Base-by-base conservation (phyloP, 2,329 filamentous ascomycete genomes). In the Cladosporium cucumerinum region DNA sequence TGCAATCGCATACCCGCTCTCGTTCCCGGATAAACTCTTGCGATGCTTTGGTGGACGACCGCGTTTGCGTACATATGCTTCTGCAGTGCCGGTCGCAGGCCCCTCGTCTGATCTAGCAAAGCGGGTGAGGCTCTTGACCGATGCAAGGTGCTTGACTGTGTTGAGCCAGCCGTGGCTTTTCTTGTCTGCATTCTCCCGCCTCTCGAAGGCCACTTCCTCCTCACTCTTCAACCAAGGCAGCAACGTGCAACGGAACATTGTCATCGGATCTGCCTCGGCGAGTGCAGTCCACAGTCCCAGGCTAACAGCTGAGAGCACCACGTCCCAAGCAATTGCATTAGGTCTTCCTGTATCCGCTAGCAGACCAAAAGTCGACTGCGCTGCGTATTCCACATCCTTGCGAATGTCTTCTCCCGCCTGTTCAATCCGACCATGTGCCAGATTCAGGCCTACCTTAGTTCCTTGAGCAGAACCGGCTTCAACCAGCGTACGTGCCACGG, bases 161-260 rank as follows among this genome's bases (percentile, higher is more conserved):
- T 39, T 34, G 30, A 64, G 21, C 54, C 54, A 64, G 51, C 61
- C 28, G 8, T 57, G 14, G 18, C 18, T 25, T 39, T 46, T 28
- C 14, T 48, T 28, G 11, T 21, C 16, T 8, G 55, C 21, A 25
- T 25, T 21, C 23, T 63, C 51, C 8, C n/a, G 32, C 12, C n/a
- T 32, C 36, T 64, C 43, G n/a, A 43, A n/a, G 1, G 34, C 7
- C 10, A 52, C 30, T 23, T 59, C 54, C 4, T 51, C 23, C 43
- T 59, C 46, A 18, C 58, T 46, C 21, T 54, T 58, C 43, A 64
- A 14, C 62, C 62, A 64, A 11, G 62, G 62, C 21, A 64, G 32
- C 6, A 64, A 32, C 1, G 54, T 59, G 48, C 54, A 59, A 6
- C 39, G 54, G 6, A 64, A 26, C 55, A 64, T 59, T 4, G 30